Evolutionary conservation across 768 basidiomycete genomes (phyloP), one percentile per base, ranked within the genome.

Genomic region (Phallus indusiatus): DNA sequence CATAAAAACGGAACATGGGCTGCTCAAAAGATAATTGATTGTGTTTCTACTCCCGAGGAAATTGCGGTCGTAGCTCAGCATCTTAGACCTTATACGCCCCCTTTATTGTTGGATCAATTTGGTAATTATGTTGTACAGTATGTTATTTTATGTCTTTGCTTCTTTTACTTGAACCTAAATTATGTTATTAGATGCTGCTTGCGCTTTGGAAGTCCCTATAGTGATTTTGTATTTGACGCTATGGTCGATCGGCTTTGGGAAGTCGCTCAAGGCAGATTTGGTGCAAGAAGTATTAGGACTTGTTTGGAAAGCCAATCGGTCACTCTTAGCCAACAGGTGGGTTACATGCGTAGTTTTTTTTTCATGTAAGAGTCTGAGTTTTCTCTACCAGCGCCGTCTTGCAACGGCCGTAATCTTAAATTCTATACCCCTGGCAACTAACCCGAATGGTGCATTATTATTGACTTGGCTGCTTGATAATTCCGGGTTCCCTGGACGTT

Each of bases 1-100:
- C 96, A 99, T 78, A 98, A 98, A 78, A 98, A 99, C 64, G 96
- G 96, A 28, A 99, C 96, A 0, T 98, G 96, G 96, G 95, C 95
- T 2, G 94, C 94, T 2, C 96, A 99, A 73, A 98, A 97, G 79
- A 93, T 96, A 68, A 98, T 98, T 60, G 94, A 97, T 73, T 95
- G 93, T 62, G 90, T 94, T 48, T 82, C 85, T 59, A 85, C 80
- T 34, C 84, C 88, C 17, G 93, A 96, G 56, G 96, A 99, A 70
- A 81, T 94, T 56, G 78, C 78, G 6, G 72, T 95, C 46, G 85
- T 99, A 66, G 84, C 90, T 49, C 85, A 88, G 69, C 89, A 95
- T 68, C 73, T 99, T 61, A 78, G 90, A 60, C 85, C 96, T 0
- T 99, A 95, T 69, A 82, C 89, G 11, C 96, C 96, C 49, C 93